phyloP scores from a whole-genome alignment of 805 yeast genomes.

The Wickerhamomyces mucosus region DNA sequence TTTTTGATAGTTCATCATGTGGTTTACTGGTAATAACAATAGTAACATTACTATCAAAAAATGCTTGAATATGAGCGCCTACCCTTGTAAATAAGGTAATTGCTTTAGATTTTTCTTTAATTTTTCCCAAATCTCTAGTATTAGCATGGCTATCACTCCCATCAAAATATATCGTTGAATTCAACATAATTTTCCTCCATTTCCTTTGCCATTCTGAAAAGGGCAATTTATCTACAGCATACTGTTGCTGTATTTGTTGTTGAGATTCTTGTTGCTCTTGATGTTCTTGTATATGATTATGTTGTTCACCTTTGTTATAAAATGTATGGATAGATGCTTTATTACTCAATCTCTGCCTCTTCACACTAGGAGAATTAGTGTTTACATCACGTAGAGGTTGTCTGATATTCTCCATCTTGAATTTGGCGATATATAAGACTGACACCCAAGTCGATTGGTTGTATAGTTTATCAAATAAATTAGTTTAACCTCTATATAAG shows the following conservation, averaged over 20 bases:
- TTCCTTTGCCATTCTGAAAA: conserved; percentile 47
- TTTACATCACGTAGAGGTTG: conserved; percentile 16
- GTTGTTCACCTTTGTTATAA: too few relatives aligned
- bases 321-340: too few relatives aligned
- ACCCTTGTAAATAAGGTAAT: conserved; percentile 22
- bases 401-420: conserved; percentile 15
- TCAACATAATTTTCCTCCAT: conserved; percentile 51
- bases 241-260: conserved; percentile 7
- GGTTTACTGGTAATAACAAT: conserved; percentile 68
- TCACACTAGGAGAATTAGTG: conserved; percentile 20
- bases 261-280: conserved; percentile 4
- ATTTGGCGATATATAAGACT: too few relatives aligned
- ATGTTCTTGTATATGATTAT: too few relatives aligned
- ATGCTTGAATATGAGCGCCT: conserved; percentile 49
- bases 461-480: too few relatives aligned
- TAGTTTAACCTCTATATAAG: too few relatives aligned
- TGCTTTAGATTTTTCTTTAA: conserved; percentile 26
- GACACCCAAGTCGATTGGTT: too few relatives aligned
- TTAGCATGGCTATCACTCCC: conserved; percentile 25
- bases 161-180: conserved; percentile 50
- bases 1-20: conserved; percentile 32
- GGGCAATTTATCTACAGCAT: conserved; percentile 7
- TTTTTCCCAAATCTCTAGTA: conserved; percentile 4
- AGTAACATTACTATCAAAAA: conserved; percentile 51
- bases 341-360: conserved; percentile 15